Evolutionary conservation across 1,139 yeast species (phyloP), one percentile per base, ranked within the genome.

Genomic region (Candida tunisiensis): DNA sequence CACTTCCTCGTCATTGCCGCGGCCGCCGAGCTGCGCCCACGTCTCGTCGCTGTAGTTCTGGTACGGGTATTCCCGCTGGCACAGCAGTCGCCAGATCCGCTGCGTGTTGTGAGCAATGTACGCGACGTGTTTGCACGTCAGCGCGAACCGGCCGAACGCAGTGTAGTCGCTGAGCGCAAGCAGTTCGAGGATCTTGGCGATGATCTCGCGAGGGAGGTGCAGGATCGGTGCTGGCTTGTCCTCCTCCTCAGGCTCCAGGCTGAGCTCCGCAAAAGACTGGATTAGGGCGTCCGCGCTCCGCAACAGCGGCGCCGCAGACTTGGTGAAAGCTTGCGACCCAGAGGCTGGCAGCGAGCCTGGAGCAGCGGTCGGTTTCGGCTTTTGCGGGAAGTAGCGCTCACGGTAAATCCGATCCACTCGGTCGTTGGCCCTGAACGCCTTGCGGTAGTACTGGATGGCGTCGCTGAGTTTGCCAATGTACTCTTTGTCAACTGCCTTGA

Each of bases 381-480:
- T 7, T 12, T 30, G 25, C 35, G 15, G 32, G 56, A 32, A 44
- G 33, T 45, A 41, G 38, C 64, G 67, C 33, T 65, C 63, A 16
- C 93, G 57, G 46, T 80, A 80, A 15, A 69, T 49, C 32, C 63
- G 53, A 42, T 83, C 94, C 5, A 82, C 83, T 29, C 62, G 62
- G 4, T 68, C 74, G 45, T 44, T 34, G 21, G 30, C 28, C 24
- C 62, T 71, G 46, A 73, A 67, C 1, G 94, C 93, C 35, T 62
- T 62, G 32, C 93, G 57, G 51, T 83, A 83, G 35, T 55, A 62
- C 24, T 60, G 65, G 20, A 80, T 71, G 1, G 95, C 94, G 42
- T 82, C 94, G 4, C 79, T 62, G 67, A 83, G 62, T 33, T 69
- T 58, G 0, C 94, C 94, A 28, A 61, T 65, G 16, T 66, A 55